phyloP scores from a whole-genome alignment of 75 land plant species.

The Selaginella tamariscina region DNA sequence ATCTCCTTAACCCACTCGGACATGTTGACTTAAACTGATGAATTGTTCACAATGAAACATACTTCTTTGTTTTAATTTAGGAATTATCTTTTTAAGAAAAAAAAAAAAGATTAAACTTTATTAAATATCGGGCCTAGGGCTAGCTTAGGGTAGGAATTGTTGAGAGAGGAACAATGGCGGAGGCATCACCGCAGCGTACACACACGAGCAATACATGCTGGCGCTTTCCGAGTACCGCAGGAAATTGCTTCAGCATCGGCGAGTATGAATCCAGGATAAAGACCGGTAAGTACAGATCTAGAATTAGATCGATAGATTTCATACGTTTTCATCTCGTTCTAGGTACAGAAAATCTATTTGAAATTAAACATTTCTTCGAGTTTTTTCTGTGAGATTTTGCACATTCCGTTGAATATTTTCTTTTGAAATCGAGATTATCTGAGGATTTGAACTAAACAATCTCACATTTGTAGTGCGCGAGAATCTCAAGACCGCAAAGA shows the following conservation, averaged over 20 bases:
- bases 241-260: constrained; percentile 57
- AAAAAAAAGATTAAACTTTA: background rate
- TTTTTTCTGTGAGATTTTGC: too few species aligned
- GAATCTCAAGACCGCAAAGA: constrained; percentile 50
- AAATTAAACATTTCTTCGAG: too few species aligned
- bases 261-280: constrained; percentile 58
- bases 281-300: constrained; percentile 35
- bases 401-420: too few species aligned
- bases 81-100: too few species aligned
- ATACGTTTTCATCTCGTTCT: background rate
- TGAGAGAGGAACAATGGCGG: background rate
- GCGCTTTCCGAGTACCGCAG: constrained; percentile 55
- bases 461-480: constrained; percentile 72
- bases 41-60: too few species aligned
- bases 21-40: too few species aligned
- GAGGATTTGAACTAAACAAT: too few species aligned
- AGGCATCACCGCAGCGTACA: constrained; percentile 19
- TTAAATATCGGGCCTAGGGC: background rate
- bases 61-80: too few species aligned
- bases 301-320: too few species aligned
- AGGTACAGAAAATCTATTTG: background rate
- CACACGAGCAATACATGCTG: background rate
- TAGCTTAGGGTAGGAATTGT: background rate
- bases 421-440: too few species aligned
- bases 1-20: constrained; percentile 3